phyloP scores from a whole-genome alignment of 176 grass and related monocot species.

The Oryza glaberrima region DNA sequence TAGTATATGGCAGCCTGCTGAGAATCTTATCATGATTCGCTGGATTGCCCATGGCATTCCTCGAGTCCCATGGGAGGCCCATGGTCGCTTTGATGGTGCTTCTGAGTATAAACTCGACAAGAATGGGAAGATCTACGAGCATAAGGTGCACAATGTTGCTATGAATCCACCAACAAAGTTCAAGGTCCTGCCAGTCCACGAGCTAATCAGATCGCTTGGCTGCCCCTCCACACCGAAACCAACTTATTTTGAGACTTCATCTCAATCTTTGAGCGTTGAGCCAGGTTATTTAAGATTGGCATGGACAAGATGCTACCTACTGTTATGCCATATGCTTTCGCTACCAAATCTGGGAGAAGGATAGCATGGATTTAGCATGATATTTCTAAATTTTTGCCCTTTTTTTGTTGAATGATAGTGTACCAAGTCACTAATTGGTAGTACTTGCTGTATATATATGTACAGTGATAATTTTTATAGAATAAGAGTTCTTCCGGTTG shows the following conservation, averaged over 20 bases:
- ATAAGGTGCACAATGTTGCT: constrained; percentile 85
- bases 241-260: constrained; percentile 86
- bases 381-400: constrained; percentile 46
- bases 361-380: constrained; percentile 40
- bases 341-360: constrained; percentile 58
- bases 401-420: constrained; percentile 51
- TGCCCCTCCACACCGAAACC: constrained; percentile 78
- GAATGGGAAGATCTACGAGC: constrained; percentile 92
- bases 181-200: constrained; percentile 68
- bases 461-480: constrained; percentile 47
- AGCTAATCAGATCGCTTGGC: constrained; percentile 74
- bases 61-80: constrained; percentile 84
- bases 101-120: constrained; percentile 93
- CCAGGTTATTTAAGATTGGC: constrained; percentile 42
- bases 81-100: constrained; percentile 87
- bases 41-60: constrained; percentile 95
- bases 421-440: constrained; percentile 31
- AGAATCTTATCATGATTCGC: constrained; percentile 92
- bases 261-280: background rate
- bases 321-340: constrained; percentile 51
- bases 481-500: constrained; percentile 44
- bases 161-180: constrained; percentile 75
- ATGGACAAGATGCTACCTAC: constrained; percentile 70
- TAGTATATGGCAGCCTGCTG: constrained; percentile 93
- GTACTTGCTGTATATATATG: constrained; percentile 64